Percentiles rank a stretch among this genome's conserved stretches.
Conservation (phyloP, 768 basidiomycete genomes). For the Panellus pusillus region DNA sequence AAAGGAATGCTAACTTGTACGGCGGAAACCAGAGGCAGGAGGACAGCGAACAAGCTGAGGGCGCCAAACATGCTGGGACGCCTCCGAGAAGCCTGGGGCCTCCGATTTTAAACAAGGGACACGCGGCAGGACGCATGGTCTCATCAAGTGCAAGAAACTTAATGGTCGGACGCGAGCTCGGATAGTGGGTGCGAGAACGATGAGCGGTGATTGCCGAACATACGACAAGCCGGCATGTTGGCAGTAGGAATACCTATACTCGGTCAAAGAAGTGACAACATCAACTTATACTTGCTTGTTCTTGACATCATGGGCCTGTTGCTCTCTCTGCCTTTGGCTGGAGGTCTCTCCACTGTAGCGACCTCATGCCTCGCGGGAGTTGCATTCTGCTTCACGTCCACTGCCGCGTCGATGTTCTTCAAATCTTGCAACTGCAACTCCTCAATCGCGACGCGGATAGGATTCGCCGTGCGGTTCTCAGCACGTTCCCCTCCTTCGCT, state of each 20-base stretch:
- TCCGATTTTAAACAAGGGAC: too few species aligned
- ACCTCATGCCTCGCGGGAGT: constrained; percentile 82
- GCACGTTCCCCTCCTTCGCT: background rate
- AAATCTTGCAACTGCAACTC: constrained; percentile 99
- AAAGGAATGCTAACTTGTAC: constrained; percentile 48
- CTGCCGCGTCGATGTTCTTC: constrained; percentile 94
- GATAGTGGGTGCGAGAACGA: background rate
- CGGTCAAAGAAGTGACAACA: background rate
- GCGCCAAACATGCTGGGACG: background rate
- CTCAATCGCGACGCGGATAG: constrained; percentile 94
- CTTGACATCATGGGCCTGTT: constrained; percentile 63
- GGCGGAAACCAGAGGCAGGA: constrained; percentile 13
- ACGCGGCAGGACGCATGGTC: too few species aligned
- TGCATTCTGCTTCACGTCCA: constrained; percentile 86
- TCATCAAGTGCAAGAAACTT: background rate
- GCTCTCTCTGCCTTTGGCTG: constrained; percentile 70
- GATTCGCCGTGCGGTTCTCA: constrained; percentile 72
- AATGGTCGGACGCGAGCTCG: background rate
- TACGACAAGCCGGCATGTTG: too few species aligned
- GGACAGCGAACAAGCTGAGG: constrained; percentile 4
- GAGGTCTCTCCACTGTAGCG: constrained; percentile 67
- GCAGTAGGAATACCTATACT: background rate
- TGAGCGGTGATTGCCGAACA: constrained; percentile 3
- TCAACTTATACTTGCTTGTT: background rate
- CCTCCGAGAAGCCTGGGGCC: background rate